Evolutionary conservation across 805 yeast genomes (phyloP), one percentile per base, ranked within the genome.

Genomic region (Candida argentea): DNA sequence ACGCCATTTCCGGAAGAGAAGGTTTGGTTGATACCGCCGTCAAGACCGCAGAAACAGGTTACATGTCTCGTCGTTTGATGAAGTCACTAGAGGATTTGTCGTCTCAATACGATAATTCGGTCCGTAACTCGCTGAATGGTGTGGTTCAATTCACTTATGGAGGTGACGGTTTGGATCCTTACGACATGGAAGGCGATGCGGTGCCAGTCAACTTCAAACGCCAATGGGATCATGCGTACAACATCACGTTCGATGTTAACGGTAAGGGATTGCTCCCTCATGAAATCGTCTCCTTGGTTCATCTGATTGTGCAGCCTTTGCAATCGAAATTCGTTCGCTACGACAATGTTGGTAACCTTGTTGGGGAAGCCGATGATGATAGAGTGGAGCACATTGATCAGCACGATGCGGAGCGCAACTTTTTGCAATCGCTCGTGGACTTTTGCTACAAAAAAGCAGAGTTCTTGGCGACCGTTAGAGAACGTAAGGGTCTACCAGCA

Each of bases 1-100:
- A 91, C 55, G 97, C 99, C 37, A 91, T 91, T 63, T 87, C 97
- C 2, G 99, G 99, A 51, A 83, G 99, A 67, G 99, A 91, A 68
- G 99, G 99, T 59, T 67, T 91, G 53, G 97, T 91, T 34, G 99
- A 91, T 67, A 91, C 99, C 14, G 99, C 99, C 13, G 99, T 91
- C 32, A 91, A 91, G 57, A 91, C 99, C 19, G 99, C 99, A 3
- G 99, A 91, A 54, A 89, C 98, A 4, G 97, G 97, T 50, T 87
- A 87, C 59, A 89, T 89, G 93, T 89, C 97, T 14, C 82, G 98
- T 58, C 77, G 98, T 56, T 68, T 89, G 52, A 89, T 89, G 98
- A 89, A 89, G 56, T 91, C 97, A 5, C 64, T 91, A 44, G 99
- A 91, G 61, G 99, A 91, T 62, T 67, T 91, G 51, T 84, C 95